Percentiles rank a stretch among this genome's conserved stretches.
phyloP scores from a whole-genome alignment of 192 early-diverging fungal genomes.

The Gryganskiella cystojenkinii region DNA sequence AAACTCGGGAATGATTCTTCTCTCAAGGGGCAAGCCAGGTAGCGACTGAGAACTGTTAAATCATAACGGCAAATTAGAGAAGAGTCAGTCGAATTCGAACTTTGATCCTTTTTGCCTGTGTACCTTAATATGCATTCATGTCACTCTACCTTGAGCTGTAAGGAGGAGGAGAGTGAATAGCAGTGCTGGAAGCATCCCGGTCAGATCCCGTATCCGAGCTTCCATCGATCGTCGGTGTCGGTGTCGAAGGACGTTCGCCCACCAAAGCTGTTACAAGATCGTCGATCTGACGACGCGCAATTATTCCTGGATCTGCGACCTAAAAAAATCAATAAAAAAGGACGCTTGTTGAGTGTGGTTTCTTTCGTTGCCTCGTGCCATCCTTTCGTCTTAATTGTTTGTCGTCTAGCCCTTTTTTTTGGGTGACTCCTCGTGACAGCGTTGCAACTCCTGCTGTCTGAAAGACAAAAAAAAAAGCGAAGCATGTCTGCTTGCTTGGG shows the following conservation, averaged over 20 bases:
- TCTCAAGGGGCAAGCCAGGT: slow-evolving; percentile 1
- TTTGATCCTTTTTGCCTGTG: too few species aligned
- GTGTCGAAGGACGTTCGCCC: slow-evolving; percentile 68
- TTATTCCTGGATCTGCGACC: neutral
- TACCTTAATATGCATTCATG: too few species aligned
- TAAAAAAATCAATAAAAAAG: slow-evolving; percentile 1
- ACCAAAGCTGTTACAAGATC: slow-evolving; percentile 88
- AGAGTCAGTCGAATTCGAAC: neutral
- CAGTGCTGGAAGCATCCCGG: slow-evolving; percentile 43
- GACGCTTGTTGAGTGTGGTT: neutral
- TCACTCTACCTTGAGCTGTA: slow-evolving; percentile 39
- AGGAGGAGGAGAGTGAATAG: slow-evolving; percentile 55
- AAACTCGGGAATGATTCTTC: slow-evolving; percentile 69
- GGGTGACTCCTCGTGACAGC: too few species aligned
- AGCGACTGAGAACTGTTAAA: slow-evolving; percentile 12
- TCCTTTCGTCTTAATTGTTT: too few species aligned
- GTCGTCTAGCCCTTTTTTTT: too few species aligned
- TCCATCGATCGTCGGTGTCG: slow-evolving; percentile 42
- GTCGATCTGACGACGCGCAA: slow-evolving; percentile 72
- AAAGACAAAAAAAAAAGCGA: neutral
- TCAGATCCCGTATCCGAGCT: slow-evolving; percentile 61
- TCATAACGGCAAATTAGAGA: slow-evolving; percentile 2
- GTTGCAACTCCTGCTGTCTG: too few species aligned
- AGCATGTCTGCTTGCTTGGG: neutral
- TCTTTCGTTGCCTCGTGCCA: too few species aligned